phyloP scores from a whole-genome alignment of 306 rosid species.

The Cucumis cinereus region DNA sequence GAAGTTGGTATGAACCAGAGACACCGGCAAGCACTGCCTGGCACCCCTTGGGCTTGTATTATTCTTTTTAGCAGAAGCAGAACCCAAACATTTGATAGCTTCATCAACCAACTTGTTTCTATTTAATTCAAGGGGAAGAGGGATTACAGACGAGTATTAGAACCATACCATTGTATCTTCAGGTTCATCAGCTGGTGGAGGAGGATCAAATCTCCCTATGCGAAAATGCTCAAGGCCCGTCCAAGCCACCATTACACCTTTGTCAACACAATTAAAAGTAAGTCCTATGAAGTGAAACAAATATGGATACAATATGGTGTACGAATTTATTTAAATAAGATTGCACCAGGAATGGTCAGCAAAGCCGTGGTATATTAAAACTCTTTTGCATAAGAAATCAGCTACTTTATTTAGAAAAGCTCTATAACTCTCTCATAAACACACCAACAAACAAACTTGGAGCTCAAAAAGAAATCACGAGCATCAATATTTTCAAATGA shows the following conservation, averaged over 20 bases:
- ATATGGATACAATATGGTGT: background rate
- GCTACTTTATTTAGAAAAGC: background rate
- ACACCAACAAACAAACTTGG: background rate
- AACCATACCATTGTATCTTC: constrained; percentile 63
- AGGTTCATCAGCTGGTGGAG: constrained; percentile 82
- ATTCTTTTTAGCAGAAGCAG: background rate
- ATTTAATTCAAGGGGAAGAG: background rate
- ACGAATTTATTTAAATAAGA: background rate
- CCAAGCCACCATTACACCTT: constrained; percentile 99
- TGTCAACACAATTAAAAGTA: constrained; percentile 3
- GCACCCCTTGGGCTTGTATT: background rate
- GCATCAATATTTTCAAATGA: background rate
- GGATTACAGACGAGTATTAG: background rate
- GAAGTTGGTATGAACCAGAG: no score
- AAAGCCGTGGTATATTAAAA: background rate
- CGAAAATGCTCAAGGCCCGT: constrained; percentile 92
- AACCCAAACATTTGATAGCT: background rate
- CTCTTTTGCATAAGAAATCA: background rate
- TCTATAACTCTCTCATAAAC: background rate
- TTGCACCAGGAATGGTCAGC: background rate
- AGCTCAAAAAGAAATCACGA: background rate
- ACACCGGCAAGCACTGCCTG: no score
- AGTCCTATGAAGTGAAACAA: background rate
- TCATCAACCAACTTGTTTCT: background rate
- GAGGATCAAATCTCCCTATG: constrained; percentile 83